Conservation (phyloP, 345 rosid species). For the Camelina laxa region DNA sequence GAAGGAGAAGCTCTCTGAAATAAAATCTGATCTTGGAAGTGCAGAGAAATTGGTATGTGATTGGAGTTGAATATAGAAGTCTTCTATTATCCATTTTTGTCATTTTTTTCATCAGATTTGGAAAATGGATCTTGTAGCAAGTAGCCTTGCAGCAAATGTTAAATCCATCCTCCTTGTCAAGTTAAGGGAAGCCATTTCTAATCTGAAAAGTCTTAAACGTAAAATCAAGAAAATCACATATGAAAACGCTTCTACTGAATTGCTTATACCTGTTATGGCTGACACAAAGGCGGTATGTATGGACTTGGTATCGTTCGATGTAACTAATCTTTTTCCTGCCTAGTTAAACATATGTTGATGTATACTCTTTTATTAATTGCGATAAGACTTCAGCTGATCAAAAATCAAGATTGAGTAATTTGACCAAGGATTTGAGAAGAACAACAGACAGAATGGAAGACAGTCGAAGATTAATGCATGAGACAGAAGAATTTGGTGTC, state of each 20-base stretch:
- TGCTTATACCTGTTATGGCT: no score
- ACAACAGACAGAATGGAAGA: neutral
- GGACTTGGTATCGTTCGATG: neutral
- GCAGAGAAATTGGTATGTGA: neutral
- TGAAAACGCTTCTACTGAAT: neutral
- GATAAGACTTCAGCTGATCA: neutral
- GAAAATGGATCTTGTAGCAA: neutral
- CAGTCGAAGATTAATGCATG: neutral
- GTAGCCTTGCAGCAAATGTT: neutral
- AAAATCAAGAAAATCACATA: neutral
- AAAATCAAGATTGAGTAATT: neutral
- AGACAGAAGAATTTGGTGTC: neutral
- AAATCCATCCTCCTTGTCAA: neutral
- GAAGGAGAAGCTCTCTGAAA: neutral
- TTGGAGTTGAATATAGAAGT: neutral
- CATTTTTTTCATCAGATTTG: neutral
- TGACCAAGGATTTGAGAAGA: neutral
- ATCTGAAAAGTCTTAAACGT: neutral
- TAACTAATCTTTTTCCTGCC: neutral
- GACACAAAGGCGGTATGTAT: no score
- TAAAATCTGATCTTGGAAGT: neutral
- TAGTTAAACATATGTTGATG: neutral
- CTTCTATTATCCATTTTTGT: neutral
- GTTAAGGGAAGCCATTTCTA: neutral
- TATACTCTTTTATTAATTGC: neutral